Evolutionary conservation across 2,329 filamentous ascomycete species (phyloP), one percentile per base, ranked within the genome.

Genomic region (Xylaria sp.): DNA sequence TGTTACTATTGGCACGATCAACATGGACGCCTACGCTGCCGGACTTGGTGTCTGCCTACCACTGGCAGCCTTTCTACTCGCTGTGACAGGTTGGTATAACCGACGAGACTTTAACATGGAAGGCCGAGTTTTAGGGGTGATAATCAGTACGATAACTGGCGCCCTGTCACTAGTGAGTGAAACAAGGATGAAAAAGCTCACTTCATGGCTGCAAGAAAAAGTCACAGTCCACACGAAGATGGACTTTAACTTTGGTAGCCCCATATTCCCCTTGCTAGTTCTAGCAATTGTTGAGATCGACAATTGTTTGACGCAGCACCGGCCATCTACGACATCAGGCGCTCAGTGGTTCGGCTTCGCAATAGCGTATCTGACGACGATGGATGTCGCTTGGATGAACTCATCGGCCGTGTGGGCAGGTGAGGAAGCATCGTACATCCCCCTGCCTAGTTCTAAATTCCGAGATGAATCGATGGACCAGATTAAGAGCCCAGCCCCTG

Each of bases 251-350:
- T 64, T 69, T 28, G 71, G 66, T 15, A 63, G 66, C 53, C 57
- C 66, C 3, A n/a, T 58, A 31, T 72, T 71, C 40, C 60, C 56
- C 1, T 40, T 69, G 28, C 51, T 72, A 23, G 44, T 71, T 7
- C 10, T 72, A 48, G 49, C 65, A 2, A 60, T 69, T 44, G 66
- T 72, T n/a, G 71, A 72, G 51, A 15, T 69, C 38, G 71, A 72
- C 42, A 72, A 72, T 63, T 53, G 42, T 26, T 42, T 67, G 5
- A 53, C 51, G 15, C 59, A 72, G 49, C 59, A 71, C 36, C 61
- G 69, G 15, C 71, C 71, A 15, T 71, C 71, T 20, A 69, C 64
- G 2, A 71, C 71, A 40, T 66, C 69, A 1, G 59, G 17, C 13
- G 58, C 68, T 13, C 71, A 72, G 46, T 72, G 71, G 71, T 28